Base-by-base conservation (phyloP, 768 basidiomycete species). In the Auriscalpium orientale region DNA sequence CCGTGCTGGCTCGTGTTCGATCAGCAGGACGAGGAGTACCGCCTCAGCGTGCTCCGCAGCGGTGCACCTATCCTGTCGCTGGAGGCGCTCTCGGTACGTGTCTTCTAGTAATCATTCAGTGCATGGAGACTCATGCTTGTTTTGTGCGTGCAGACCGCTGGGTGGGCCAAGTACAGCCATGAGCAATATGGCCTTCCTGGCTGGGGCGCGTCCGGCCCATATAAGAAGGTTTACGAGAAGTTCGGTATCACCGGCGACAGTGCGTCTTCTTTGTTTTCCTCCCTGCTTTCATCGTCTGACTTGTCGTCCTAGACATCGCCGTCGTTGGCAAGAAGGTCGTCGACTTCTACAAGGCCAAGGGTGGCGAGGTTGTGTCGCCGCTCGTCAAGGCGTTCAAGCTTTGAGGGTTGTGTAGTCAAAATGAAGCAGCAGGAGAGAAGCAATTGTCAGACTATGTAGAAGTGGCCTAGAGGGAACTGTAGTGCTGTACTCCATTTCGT, bases 1-100 rank as follows among this genome's bases (percentile, higher is more conserved):
- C 95, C 95, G 12, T 95, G 91, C 71, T 91, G 89, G 87, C 78
- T 87, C 56, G 81, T 89, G 55, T 95, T 90, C 68, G 89, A 95
- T 70, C 78, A 81, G 65, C 94, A 98, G 72, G 75, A 81, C 59
- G 72, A 77, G 67, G 82, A 83, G 57, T 98, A 98, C 77, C 81
- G 77, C 67, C 72, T 95, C 65, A 83, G 84, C 64, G 92, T 95
- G 51, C 73, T 98, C 62, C 83, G 91, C 69, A 89, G 87, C 64
- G 94, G 94, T 36, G 88, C 89, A 11, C 94, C 94, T 37, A 84
- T 95, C 67, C 70, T 97, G 58, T 91, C 91, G 46, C 78, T 97
- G 58, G 94, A 97, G 74, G 94, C 94, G 22, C 79, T 85, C 71
- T 71, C 79, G 58, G 74, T 80, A 65, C 75, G 81, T 63, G 4